Evolutionary conservation across 192 early-diverging fungal species (phyloP).

Genomic region (Chytriomyces confervae): DNA sequence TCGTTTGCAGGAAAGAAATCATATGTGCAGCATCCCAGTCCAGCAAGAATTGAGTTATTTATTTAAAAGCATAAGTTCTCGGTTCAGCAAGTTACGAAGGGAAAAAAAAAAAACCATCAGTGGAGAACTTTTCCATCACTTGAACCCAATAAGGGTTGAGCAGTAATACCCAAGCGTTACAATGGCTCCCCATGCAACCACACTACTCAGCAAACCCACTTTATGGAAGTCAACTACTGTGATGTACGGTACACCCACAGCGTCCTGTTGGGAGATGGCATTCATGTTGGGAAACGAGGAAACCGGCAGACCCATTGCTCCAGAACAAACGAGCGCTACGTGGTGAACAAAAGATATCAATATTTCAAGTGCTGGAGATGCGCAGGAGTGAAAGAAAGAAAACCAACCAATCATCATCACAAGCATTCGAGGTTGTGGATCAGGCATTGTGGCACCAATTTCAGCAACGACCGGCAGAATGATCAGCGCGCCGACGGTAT

Average conservation of each 20-base stretch:
- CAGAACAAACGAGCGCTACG: constrained; percentile 82
- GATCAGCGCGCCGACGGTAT: constrained; percentile 94
- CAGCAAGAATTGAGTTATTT: too few relatives aligned
- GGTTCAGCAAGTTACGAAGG: too few relatives aligned
- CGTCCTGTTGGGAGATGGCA: constrained; percentile 90
- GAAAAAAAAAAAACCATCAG: too few relatives aligned
- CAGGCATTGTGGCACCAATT: constrained; percentile 80
- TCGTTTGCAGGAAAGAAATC: too few relatives aligned
- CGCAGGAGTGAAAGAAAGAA: constrained; percentile 34
- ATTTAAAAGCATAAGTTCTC: too few relatives aligned
- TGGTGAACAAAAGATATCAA: constrained; percentile 44
- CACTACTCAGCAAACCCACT: constrained; percentile 75
- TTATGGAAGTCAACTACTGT: constrained; percentile 82
- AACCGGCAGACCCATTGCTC: constrained; percentile 90
- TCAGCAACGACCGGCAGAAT: constrained; percentile 93
- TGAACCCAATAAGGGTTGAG: constrained; percentile 59
- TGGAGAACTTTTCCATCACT: constrained; percentile 10
- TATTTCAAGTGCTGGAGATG: not conserved
- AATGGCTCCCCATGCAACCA: constrained; percentile 73
- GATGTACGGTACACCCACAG: constrained; percentile 83
- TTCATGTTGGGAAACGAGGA: constrained; percentile 98
- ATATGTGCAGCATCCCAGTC: too few relatives aligned
- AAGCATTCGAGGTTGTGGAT: constrained; percentile 78
- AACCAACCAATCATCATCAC: constrained; percentile 74
- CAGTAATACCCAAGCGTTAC: constrained; percentile 79